Conservation (phyloP, 768 basidiomycete species). For the Suillus lakei region DNA sequence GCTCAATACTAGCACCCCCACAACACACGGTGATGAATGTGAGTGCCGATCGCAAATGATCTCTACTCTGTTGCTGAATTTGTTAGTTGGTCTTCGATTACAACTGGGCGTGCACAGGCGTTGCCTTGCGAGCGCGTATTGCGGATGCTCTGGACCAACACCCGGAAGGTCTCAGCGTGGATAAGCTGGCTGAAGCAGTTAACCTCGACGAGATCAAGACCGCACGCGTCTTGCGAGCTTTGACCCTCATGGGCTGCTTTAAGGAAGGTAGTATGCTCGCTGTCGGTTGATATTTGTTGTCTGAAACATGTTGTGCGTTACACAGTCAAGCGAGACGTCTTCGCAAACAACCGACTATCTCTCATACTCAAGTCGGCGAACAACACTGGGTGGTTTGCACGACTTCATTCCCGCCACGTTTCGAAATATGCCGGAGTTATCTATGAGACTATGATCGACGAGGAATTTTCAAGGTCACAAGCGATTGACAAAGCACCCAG, state of each 20-base stretch:
- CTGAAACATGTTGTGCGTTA: neutral
- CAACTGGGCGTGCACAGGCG: slow-evolving; percentile 31
- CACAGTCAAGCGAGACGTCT: slow-evolving; percentile 31
- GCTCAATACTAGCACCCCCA: slow-evolving; percentile 30
- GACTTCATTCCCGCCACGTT: slow-evolving; percentile 14
- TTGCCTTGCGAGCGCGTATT: slow-evolving; percentile 28
- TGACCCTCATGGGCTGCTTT: slow-evolving; percentile 36
- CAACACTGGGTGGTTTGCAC: slow-evolving; percentile 14
- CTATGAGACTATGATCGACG: slow-evolving; percentile 30
- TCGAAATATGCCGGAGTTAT: slow-evolving; percentile 20
- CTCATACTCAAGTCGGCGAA: slow-evolving; percentile 25
- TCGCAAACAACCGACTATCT: slow-evolving; percentile 42
- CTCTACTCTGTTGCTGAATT: neutral
- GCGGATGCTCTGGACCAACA: slow-evolving; percentile 28
- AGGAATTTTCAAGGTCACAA: slow-evolving; percentile 26
- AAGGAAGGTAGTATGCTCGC: slow-evolving; percentile 25
- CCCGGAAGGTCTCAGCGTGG: slow-evolving; percentile 34
- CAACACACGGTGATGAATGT: slow-evolving; percentile 34
- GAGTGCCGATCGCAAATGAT: slow-evolving; percentile 4
- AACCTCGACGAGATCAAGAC: slow-evolving; percentile 33
- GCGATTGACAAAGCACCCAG: slow-evolving; percentile 24
- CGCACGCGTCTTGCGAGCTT: slow-evolving; percentile 32
- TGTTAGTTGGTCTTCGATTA: slow-evolving; percentile 21
- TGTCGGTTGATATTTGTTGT: neutral
- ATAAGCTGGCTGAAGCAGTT: slow-evolving; percentile 27